Percentiles rank a stretch among this genome's conserved stretches.
Conservation (phyloP, 1,284 basidiomycete genomes). For the Mycosarcoma maydis region DNA sequence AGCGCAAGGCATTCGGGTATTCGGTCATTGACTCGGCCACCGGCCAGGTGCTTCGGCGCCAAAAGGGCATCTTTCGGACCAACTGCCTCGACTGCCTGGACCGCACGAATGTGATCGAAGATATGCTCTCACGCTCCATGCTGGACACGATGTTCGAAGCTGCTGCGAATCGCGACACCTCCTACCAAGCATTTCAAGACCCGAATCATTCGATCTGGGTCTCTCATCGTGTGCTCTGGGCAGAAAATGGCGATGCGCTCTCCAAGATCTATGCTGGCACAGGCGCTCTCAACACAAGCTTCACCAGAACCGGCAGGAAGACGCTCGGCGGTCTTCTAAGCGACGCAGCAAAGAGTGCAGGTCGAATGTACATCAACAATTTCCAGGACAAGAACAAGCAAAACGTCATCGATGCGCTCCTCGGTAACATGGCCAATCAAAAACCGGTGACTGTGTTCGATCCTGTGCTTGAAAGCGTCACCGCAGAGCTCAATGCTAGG, state of each 20-base stretch:
- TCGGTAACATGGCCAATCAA: constrained; percentile 91
- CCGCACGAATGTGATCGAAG: constrained; percentile 97
- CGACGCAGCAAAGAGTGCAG: constrained; percentile 89
- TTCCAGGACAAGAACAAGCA: constrained; percentile 97
- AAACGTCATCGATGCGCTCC: constrained; percentile 89
- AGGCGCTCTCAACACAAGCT: constrained; percentile 92
- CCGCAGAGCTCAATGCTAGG: constrained; percentile 71
- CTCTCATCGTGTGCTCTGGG: constrained; percentile 92
- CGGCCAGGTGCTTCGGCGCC: constrained; percentile 68
- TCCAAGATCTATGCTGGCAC: constrained; percentile 92
- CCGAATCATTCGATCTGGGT: constrained; percentile 75
- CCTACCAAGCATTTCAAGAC: constrained; percentile 31
- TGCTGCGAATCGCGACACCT: constrained; percentile 20
- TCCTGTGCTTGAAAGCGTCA: constrained; percentile 86
- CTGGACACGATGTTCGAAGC: constrained; percentile 54
- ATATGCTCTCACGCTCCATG: constrained; percentile 68
- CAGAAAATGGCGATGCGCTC: constrained; percentile 69
- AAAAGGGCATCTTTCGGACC: constrained; percentile 88
- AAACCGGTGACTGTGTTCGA: constrained; percentile 89
- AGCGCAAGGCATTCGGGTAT: constrained; percentile 85
- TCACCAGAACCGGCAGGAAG: constrained; percentile 91
- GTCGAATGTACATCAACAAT: constrained; percentile 90
- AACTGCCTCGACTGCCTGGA: constrained; percentile 97
- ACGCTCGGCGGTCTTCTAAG: constrained; percentile 75
- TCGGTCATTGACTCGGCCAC: constrained; percentile 73